These are phyloP conservation scores for Picochlorum sp. DNA, from an alignment of 139 green algal genomes.

Conservation along the genomic window DNA sequence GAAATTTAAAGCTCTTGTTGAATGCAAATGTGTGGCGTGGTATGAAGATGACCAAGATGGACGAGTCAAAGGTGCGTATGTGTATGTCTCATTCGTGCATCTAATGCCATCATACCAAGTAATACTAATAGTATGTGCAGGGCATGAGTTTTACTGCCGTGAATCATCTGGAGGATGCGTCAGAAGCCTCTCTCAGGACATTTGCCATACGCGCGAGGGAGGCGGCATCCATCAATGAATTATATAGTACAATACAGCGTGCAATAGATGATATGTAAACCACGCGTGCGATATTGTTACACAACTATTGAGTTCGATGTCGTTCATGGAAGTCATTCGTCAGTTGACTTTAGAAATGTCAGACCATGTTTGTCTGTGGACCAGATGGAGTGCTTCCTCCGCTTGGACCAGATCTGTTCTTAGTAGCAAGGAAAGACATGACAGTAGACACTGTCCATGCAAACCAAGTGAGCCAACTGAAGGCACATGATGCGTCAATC, in stretches of 20 bases:
- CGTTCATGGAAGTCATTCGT: no score
- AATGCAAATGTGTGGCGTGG: constrained; percentile 75
- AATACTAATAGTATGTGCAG: neutral
- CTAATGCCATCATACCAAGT: neutral
- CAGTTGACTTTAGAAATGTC: no score
- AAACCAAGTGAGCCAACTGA: constrained; percentile 8
- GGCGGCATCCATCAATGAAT: neutral
- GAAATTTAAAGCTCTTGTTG: constrained; percentile 79
- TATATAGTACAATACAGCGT: neutral
- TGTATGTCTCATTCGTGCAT: neutral
- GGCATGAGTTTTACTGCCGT: constrained; percentile 68
- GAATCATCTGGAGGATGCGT: constrained; percentile 37
- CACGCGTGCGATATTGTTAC: no score
- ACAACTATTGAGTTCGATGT: no score
- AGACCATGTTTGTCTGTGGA: no score
- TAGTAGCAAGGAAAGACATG: neutral
- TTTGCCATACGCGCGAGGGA: neutral
- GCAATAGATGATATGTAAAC: no score
- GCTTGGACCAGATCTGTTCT: neutral
- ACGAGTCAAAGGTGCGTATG: constrained; percentile 47
- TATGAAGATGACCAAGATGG: constrained; percentile 74
- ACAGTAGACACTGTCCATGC: constrained; percentile 3
- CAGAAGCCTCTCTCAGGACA: neutral
- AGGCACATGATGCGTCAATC: neutral
- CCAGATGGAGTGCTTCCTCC: no score